Evolutionary conservation across 2,329 filamentous ascomycete genomes (phyloP).

Genomic region (Xenosphaeropsis pyriputrescens): DNA sequence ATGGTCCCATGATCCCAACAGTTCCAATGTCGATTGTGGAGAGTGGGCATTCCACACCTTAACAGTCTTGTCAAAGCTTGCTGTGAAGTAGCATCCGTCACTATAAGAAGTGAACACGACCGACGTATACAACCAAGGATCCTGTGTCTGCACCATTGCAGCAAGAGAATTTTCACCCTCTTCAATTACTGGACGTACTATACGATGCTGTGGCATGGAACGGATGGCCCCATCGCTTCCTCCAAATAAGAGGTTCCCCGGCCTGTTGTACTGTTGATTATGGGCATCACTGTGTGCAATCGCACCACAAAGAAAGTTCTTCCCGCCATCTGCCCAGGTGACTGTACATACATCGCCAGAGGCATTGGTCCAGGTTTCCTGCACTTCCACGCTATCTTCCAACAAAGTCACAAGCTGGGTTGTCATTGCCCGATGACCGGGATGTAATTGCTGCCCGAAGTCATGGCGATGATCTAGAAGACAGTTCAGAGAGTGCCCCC

Average conservation of each 20-base stretch:
- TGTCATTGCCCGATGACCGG: constrained; percentile 9
- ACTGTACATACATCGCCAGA: constrained; percentile 46
- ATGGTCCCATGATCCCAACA: constrained; percentile 37
- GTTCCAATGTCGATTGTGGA: constrained; percentile 25
- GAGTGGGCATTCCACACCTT: constrained; percentile 37
- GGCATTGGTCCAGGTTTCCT: constrained; percentile 42
- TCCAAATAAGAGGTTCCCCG: constrained; percentile 39
- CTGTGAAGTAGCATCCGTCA: constrained; percentile 35
- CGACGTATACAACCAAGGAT: constrained; percentile 49
- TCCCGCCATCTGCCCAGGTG: constrained; percentile 36
- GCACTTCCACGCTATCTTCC: constrained; percentile 36
- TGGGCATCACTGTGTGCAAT: constrained; percentile 46
- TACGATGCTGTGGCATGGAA: constrained; percentile 40
- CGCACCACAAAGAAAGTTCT: constrained; percentile 43
- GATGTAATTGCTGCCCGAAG: background rate
- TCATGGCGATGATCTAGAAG: background rate
- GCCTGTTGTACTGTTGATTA: constrained; percentile 53
- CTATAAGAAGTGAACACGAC: constrained; percentile 39
- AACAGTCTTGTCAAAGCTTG: constrained; percentile 46
- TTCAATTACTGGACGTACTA: constrained; percentile 35
- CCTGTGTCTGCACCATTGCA: constrained; percentile 42
- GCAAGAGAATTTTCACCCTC: constrained; percentile 36
- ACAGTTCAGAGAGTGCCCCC: background rate
- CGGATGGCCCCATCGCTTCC: constrained; percentile 28
- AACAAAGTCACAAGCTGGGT: constrained; percentile 7